Base-by-base conservation (phyloP, 495 filamentous ascomycete species). In the Neurospora cerealis region DNA sequence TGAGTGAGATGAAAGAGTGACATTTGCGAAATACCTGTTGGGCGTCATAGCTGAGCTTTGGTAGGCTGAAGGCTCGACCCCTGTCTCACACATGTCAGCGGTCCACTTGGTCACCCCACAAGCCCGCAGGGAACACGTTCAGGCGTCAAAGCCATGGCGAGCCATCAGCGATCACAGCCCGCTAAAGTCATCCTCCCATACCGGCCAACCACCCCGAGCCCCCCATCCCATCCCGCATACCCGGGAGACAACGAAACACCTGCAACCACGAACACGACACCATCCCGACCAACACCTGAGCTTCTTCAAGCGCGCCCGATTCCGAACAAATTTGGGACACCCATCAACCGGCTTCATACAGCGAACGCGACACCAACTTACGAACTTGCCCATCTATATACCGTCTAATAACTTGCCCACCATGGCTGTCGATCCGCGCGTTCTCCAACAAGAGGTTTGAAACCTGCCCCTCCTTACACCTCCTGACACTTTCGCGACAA, bases 391-490 rank as follows among this genome's bases (percentile, higher is more conserved):
- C 15, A 66, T 66, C 54, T 28, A 66, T 66, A 34, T 66, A 66
- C 28, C 54, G 34, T 60, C 28, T 1, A 73, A 77, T n/a, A 70
- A 76, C 28, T 36, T 69, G 60, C 69, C 74, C 76, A 82, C 19
- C 62, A 86, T 86, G 85, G 80, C 84, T 69, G 79, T 82, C 73
- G 85, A 86, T 74, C 84, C 84, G 71, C 85, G 83, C 73, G 81
- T 80, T 70, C 81, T 88, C 19, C 73, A 83, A 40, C 82, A 84
- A 75, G 82, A 86, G 80, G 82, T 86, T 72, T 62, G 82, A 36
- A 60, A 37, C 76, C 75, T 19, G 15, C 75, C 76, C 76, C 74
- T 73, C 79, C 70, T 70, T 77, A 71, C 69, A 73, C 77, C 75
- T 74, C 77, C 48, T 69, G 42, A 24, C 36, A 71, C 75, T 71